phyloP scores from a whole-genome alignment of 768 basidiomycete genomes.

The Suillus lakei region DNA sequence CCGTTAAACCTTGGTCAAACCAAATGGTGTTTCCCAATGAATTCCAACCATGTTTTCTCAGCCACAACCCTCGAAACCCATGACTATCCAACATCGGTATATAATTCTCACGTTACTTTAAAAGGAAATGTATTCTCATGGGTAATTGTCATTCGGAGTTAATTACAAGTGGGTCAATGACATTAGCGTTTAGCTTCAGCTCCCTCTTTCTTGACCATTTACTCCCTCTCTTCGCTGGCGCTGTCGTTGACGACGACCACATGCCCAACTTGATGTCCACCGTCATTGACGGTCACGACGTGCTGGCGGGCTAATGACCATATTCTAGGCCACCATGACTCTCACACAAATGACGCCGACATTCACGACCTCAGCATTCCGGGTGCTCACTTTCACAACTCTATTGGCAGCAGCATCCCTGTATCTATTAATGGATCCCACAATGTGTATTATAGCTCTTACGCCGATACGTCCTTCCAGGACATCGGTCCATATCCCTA shows the following conservation, averaged over 20 bases:
- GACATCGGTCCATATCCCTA: conserved; percentile 28
- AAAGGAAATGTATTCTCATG: conserved; percentile 24
- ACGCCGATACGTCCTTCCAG: conserved; percentile 25
- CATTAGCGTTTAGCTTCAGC: conserved; percentile 14
- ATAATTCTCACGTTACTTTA: background rate
- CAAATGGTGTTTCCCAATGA: background rate
- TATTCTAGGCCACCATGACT: conserved; percentile 29
- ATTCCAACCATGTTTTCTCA: background rate
- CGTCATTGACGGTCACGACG: conserved; percentile 23
- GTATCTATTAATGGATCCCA: conserved; percentile 37
- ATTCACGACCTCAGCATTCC: conserved; percentile 39
- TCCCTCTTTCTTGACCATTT: conserved; percentile 22
- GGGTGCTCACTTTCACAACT: conserved; percentile 22
- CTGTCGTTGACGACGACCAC: conserved; percentile 13
- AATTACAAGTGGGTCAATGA: conserved; percentile 25
- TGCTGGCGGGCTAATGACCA: conserved; percentile 20
- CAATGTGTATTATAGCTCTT: conserved; percentile 38
- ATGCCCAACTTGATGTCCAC: conserved; percentile 14
- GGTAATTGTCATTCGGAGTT: conserved; percentile 34
- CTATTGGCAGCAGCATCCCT: conserved; percentile 26
- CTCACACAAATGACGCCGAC: conserved; percentile 30
- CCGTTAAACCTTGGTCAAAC: background rate
- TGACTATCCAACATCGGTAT: background rate
- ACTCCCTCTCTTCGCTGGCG: conserved; percentile 19
- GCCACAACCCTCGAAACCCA: conserved; percentile 1